Base-by-base conservation (phyloP, 2,329 filamentous ascomycete species). In the Pyricularia grisea region DNA sequence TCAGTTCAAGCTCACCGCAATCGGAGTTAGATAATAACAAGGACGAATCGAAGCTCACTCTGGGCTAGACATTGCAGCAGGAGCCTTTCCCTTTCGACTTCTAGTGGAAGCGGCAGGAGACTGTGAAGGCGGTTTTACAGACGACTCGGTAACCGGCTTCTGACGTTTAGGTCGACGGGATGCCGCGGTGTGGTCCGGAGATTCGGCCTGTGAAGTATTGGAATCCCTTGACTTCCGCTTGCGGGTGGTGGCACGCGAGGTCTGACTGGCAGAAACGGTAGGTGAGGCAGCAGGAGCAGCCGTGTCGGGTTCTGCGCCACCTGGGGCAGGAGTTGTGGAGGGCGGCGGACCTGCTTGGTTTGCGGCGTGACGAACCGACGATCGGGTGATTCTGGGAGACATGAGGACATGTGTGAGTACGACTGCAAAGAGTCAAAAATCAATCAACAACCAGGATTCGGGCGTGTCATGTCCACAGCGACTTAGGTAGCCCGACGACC, bases 321-420 rank as follows among this genome's bases (percentile, higher is more conserved):
- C 50, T 67, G 28, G 36, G 66, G 66, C 66, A 68, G 66, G 50
- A 30, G 66, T 31, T 20, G 50, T 31, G 27, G 66, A 58, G 66
- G 67, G 75, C 76, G 72, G 77, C 79, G 65, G 82, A 78, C 81
- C 82, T 81, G 82, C 81, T 77, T 83, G 83, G 77, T 80, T 87
- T 78, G 92, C 91, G 83, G 92, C 92, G 87, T 92, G 90, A 85
- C 93, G 93, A 84, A 94, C 91, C 81, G 94, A 91, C 77, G 94
- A 95, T 85, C 94, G 93, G 85, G 94, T 97, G 77, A 95, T 90
- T 92, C 94, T 97, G 87, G 89, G 84, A 88, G 92, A 92, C 93
- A 97, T 97, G 89, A 94, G 92, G 90, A 78, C 65, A 66, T 66
- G 65, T 66, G 66, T 68, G 66, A 68, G 66, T 58, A 68, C 27